Base-by-base conservation (phyloP, 352 stramenopile genomes). In the Phytophthora agathidicida region DNA sequence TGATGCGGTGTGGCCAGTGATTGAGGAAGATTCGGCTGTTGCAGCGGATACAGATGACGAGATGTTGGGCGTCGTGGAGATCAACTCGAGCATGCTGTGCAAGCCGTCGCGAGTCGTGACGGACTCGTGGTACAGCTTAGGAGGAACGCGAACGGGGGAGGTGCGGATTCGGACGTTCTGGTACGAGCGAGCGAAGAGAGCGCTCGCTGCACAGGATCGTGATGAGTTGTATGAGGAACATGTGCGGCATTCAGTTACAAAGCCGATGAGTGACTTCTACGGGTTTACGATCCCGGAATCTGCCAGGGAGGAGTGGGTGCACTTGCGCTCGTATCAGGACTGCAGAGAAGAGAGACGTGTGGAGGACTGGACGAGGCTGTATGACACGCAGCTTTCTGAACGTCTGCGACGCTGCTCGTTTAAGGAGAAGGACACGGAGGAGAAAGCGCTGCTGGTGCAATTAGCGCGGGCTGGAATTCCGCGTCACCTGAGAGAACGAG, bases 321-420 rank as follows among this genome's bases (percentile, higher is more conserved):
- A 93, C 44, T 68, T 93, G 50, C 67, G 68, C 13, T 89, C 80
- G 10, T 93, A 93, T 31, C 56, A 89, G 23, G 78, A 86, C n/a
- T 93, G 80, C 32, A 69, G 84, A 56, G 84, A 93, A 30, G 58
- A 86, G 36, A 76, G 77, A 22, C 84, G 84, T 5, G 52, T 89
- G n/a, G 65, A 77, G 19, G 73, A 89, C 36, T 93, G 84, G 84
- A 75, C 80, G 14, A 53, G 52, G 6, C 54, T 71, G 9, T 88
- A 91, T 39, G 71, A 65, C 5, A 65, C 71, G 0, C 59, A 88
- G 17, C 78, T 87, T 30, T 61, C 73, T 13, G 71, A 76, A 20
- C 44, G 58, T n/a, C 35, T 79, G 16, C 49, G 57, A 17, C 64
- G 59, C 10, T 72, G 62, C 44, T 65, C 57, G 7, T 70, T 51